Evolutionary conservation across 78 protist genomes (phyloP), one percentile per base, ranked within the genome.

Genomic region (Corallochytrium limacisporum): DNA sequence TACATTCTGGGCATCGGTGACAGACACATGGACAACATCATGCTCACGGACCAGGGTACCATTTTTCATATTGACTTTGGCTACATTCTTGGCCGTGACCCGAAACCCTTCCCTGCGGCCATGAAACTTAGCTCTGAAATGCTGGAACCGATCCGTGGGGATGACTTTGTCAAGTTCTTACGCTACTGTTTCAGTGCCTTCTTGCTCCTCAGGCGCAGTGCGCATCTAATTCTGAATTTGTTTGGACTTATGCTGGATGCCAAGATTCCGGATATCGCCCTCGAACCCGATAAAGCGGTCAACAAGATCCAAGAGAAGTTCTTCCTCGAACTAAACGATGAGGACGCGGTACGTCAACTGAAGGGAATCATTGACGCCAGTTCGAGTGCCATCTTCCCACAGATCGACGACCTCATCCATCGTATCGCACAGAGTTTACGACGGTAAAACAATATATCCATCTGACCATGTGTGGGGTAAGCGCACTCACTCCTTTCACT

Each of bases 121-220:
- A 85, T 94, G 92, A 89, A 89, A 68, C 49, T 87, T 24, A 28
- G 72, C 33, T 3, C 44, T 10, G 96, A 91, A 54, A 95, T 95
- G 98, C 90, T 95, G 9, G 85, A 89, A 18, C 96, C 84, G 32
- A 89, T 94, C 96, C 98, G 97, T 15, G 97, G 98, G 26, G 70
- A n/a, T 20, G 76, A 63, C 33, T 90, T 72, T 55, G 51, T 32
- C n/a, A 65, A 56, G 39, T 94, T 94, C 78, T 66, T 49, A 20
- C 51, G 68, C 42, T 50, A 73, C 33, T 93, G 98, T 66, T 83
- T 81, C 73, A 85, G 71, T 36, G 76, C 95, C 6, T 94, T 74
- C 81, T 84, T 77, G 69, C 86, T 93, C 36, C 66, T 94, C 20
- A 78, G 98, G 26, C 82, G 86, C 50, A 59, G 79, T 1, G 71